phyloP scores from a whole-genome alignment of 1,284 basidiomycete genomes.

The Exobasidium cylindrosporum region DNA sequence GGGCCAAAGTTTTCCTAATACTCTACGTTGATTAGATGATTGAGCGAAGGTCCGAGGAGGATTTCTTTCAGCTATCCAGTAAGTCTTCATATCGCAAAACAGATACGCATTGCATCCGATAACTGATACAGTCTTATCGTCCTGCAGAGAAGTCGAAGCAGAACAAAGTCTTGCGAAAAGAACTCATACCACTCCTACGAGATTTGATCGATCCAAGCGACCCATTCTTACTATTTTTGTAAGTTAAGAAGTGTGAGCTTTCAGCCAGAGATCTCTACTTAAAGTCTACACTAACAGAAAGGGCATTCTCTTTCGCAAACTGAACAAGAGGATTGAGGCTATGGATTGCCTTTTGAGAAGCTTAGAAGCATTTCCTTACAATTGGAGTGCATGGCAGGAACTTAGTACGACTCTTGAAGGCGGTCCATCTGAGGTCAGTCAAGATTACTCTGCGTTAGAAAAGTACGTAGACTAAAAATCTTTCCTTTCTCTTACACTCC shows the following conservation, averaged over 20 bases:
- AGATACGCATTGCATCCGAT: slow-evolving; percentile 1
- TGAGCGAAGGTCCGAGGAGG: not conserved
- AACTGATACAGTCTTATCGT: not conserved
- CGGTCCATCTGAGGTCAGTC: slow-evolving; percentile 14
- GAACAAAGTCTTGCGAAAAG: slow-evolving; percentile 26
- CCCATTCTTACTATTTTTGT: slow-evolving; percentile 46
- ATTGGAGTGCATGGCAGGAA: slow-evolving; percentile 83
- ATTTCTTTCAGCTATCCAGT: slow-evolving; percentile 21
- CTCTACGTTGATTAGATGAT: not conserved
- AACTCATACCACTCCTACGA: slow-evolving; percentile 37
- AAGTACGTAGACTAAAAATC: not conserved
- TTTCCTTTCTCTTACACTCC: not conserved
- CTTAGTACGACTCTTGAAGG: slow-evolving; percentile 45
- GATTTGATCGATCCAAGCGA: slow-evolving; percentile 42
- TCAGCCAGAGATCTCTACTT: too few relatives aligned
- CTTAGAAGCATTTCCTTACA: slow-evolving; percentile 80
- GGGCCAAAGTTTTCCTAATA: not conserved
- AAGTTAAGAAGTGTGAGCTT: too few relatives aligned
- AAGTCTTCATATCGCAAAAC: too few relatives aligned
- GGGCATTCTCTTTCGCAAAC: slow-evolving; percentile 48
- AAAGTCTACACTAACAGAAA: too few relatives aligned
- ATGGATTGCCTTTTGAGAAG: slow-evolving; percentile 77
- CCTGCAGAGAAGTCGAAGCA: slow-evolving; percentile 20
- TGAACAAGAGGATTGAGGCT: slow-evolving; percentile 63
- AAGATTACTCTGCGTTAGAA: not conserved